phyloP scores from a whole-genome alignment of 768 basidiomycete genomes.

The Vararia minispora region DNA sequence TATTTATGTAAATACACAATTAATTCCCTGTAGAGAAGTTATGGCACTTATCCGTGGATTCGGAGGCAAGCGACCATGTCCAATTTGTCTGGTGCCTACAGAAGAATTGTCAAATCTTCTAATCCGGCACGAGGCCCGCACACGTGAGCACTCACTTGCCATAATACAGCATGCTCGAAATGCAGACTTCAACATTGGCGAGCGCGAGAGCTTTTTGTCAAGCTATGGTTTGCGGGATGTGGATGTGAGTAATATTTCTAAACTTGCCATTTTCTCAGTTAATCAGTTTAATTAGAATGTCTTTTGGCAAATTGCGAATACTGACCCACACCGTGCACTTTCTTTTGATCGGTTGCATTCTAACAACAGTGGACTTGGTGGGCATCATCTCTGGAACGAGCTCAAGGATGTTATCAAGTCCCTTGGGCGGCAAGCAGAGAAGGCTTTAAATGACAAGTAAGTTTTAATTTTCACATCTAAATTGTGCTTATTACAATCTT shows the following conservation, averaged over 20 bases:
- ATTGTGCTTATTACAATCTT: neutral
- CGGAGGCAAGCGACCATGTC: constrained; percentile 11
- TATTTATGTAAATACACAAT: neutral
- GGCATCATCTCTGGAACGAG: too few species aligned
- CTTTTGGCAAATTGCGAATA: constrained; percentile 26
- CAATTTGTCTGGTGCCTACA: constrained; percentile 13
- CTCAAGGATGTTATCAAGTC: too few species aligned
- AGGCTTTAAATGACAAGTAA: constrained; percentile 17
- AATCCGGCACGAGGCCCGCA: too few species aligned
- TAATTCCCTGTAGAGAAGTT: constrained; percentile 7
- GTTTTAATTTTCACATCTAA: too few species aligned
- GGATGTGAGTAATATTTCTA: constrained; percentile 10
- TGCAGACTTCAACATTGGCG: too few species aligned
- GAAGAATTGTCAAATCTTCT: too few species aligned
- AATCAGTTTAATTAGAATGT: constrained; percentile 25
- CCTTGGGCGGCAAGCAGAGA: constrained; percentile 8
- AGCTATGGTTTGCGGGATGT: constrained; percentile 12
- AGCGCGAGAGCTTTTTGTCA: constrained; percentile 13
- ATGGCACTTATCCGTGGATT: constrained; percentile 14
- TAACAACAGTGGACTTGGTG: neutral
- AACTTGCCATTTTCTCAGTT: neutral
- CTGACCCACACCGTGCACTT: constrained; percentile 5
- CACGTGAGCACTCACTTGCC: too few species aligned
- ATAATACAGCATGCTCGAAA: too few species aligned
- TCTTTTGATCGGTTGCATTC: neutral